Conservation (phyloP, 2,329 filamentous ascomycete genomes). For the Scytalidium sp. region DNA sequence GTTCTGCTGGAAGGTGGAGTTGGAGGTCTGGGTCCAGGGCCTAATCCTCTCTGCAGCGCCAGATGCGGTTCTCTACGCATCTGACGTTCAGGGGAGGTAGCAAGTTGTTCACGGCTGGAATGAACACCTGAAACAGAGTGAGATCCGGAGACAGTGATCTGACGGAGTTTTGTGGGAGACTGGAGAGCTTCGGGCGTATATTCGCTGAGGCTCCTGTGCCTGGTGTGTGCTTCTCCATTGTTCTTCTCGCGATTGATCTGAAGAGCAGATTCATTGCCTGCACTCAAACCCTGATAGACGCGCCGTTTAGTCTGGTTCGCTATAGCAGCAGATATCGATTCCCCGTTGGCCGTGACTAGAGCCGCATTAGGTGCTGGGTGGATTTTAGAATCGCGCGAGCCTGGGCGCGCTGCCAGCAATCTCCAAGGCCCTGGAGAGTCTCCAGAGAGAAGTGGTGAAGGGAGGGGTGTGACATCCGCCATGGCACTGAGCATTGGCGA, state of each 20-base stretch:
- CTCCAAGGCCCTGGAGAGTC: slow-evolving; percentile 69
- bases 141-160: slow-evolving; percentile 69
- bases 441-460: slow-evolving; percentile 66
- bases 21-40: slow-evolving; percentile 60
- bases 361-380: slow-evolving; percentile 41
- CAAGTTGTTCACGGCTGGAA: slow-evolving; percentile 35
- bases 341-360: slow-evolving; percentile 47
- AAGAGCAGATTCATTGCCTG: slow-evolving; percentile 15
- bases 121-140: slow-evolving; percentile 42
- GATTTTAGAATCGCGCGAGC: slow-evolving; percentile 42
- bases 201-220: slow-evolving; percentile 85
- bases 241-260: slow-evolving; percentile 23
- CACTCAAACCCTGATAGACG: slow-evolving; percentile 46
- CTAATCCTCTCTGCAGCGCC: slow-evolving; percentile 73
- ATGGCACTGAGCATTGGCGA: slow-evolving; percentile 74
- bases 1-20: slow-evolving; percentile 82
- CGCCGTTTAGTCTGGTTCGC: slow-evolving; percentile 55
- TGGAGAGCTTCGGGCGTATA: slow-evolving; percentile 73
- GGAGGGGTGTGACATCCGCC: slow-evolving; percentile 75
- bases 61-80: slow-evolving; percentile 79
- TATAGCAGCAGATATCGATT: slow-evolving; percentile 49
- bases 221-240: slow-evolving; percentile 47
- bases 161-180: slow-evolving; percentile 59
- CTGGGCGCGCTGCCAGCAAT: slow-evolving; percentile 43
- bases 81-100: slow-evolving; percentile 46